Percentiles rank a stretch among this genome's conserved stretches.
phyloP scores from a whole-genome alignment of 73 alveolate genomes.

The Tetrahymena elliotti region DNA sequence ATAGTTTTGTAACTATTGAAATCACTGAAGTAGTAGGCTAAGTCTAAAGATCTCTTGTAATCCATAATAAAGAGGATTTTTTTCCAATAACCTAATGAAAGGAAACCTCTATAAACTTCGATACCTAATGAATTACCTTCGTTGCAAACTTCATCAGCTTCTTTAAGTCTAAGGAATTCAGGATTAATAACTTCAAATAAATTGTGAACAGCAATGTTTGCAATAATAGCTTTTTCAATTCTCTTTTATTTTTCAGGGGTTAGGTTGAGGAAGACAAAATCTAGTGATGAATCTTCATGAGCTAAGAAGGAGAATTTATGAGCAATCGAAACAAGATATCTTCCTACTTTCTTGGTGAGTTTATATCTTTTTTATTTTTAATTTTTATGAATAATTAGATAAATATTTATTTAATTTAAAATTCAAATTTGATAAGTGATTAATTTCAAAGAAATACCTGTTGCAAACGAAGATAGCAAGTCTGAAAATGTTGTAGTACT shows the following conservation, averaged over 20 bases:
- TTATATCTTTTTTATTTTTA: constrained; percentile 36
- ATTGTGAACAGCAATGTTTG: constrained; percentile 76
- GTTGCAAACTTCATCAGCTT: constrained; percentile 9
- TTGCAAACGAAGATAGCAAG: constrained; percentile 81
- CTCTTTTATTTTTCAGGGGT: constrained; percentile 33
- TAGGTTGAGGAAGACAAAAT: background rate
- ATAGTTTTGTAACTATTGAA: constrained; percentile 1
- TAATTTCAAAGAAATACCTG: background rate
- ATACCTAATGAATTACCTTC: background rate
- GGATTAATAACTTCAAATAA: constrained; percentile 67
- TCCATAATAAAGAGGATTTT: constrained; percentile 46
- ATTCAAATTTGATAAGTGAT: too few relatives aligned
- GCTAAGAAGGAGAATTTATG: constrained; percentile 64
- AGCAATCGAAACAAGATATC: constrained; percentile 64
- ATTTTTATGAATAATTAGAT: too few relatives aligned
- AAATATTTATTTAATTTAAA: too few relatives aligned
- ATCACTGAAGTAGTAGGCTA: constrained; percentile 18
- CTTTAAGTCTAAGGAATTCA: constrained; percentile 48
- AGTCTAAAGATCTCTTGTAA: constrained; percentile 26
- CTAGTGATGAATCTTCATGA: constrained; percentile 16
- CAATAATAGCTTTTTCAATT: constrained; percentile 54
- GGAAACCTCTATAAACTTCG: constrained; percentile 8
- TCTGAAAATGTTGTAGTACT: constrained; percentile 67
- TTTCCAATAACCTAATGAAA: constrained; percentile 65
- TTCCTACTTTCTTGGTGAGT: constrained; percentile 63